Evolutionary conservation across 805 yeast species (phyloP), one percentile per base, ranked within the genome.

Genomic region (Ogataea ramenticola): DNA sequence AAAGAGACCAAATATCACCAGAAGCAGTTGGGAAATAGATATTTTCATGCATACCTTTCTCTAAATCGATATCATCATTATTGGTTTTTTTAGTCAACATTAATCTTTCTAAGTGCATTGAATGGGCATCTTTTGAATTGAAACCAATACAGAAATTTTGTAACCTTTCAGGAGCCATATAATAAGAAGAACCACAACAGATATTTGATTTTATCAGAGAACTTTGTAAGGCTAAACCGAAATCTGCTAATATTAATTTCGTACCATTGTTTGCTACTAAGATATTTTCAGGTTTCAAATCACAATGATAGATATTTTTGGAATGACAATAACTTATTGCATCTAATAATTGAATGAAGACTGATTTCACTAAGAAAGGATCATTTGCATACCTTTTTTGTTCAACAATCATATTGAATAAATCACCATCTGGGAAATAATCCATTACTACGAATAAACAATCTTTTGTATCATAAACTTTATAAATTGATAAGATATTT

Each of bases 261-360:
- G 71, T 60, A 46, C 80, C 87, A 53, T 75, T 70, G 56, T 63
- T 62, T 12, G 77, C 72, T 41, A 89, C 79, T 55, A 93, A 68
- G 45, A 93, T 77, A 67, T 93, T 93, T 62, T 93, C 98, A 6
- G 99, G 99, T 67, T 93, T 93, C 51, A 90, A 78, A 64, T 90
- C 98, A 58, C 97, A 86, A 61, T 90, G 98, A 60, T 81, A 91
- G 32, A 91, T 79, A n/a, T 85, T 82, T 48, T 75, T 77, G 2
- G 82, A 71, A 62, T 91, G 97, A 56, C 95, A 86, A 65, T 82
- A 86, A 49, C 79, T 77, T 43, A 90, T 74, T 3, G 90, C 96
- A 49, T 89, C 86, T 36, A 91, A 70, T 61, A 93, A 74, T 64
- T 93, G 97, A 36, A 74, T 56, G 55, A 85, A 83, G 50, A 75